Base-by-base conservation (phyloP, 169 alveolate genomes). In the Plasmodium adleri region DNA sequence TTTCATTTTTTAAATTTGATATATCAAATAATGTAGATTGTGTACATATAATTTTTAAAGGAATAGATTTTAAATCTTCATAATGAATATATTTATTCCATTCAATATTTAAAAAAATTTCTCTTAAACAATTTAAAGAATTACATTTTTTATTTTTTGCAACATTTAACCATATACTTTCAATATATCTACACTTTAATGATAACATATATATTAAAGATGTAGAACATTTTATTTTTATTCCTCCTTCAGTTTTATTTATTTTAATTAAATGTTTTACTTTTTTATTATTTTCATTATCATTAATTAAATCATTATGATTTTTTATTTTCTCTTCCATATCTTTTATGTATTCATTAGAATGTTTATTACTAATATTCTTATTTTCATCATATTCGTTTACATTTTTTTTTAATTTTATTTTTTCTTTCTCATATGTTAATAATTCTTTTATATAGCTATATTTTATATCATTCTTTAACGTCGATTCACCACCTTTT, bases 121-220 rank as follows among this genome's bases (percentile, higher is more conserved):
- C 50, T 10, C 52, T 47, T 60, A 83, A 72, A 20, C 74, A 54
- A 15, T 63, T 15, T 72, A 68, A 17, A 32, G 91, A 83, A 20
- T 39, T 56, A 39, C 91, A 83, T 26, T 71, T 43, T 45, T 43
- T 62, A 47, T 83, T 83, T 50, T 83, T 83, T 49, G 91, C 6
- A 8, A 83, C 64, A 32, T 83, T 83, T 7, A 83, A 50, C 91
- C 91, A 83, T 68, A 83, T 83, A 26, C 91, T 68, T 83, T 83
- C 91, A n/a, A 68, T 17, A 68, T 83, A 83, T 12, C 52, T 72
- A 83, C 91, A 83, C 43, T 68, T 83, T 50, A 83, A 54, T 24
- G 91, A 54, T 58, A 83, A 60, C 50, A 83, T 43, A 83, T 83
- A 83, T 56, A 83, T 83, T 39, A 83, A 62, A 26, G 91, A 67